Conservation (phyloP, 441 rosid species). For the Eutrema salsugineum region DNA sequence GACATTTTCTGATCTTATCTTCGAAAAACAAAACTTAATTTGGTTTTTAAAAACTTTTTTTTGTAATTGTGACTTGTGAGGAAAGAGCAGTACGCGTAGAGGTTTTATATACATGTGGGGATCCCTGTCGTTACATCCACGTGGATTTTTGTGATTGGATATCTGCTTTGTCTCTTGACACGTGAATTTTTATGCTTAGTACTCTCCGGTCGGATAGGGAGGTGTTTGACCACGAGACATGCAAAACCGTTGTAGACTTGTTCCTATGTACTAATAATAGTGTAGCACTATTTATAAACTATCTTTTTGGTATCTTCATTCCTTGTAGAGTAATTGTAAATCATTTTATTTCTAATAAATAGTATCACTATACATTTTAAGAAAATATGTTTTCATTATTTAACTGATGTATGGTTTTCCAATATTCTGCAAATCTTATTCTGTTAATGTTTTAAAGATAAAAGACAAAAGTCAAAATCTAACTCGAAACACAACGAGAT, state of each 20-base stretch:
- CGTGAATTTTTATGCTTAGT: background rate
- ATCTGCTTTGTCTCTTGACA: background rate
- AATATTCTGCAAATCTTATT: background rate
- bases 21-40: background rate
- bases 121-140: slow-evolving; percentile 1
- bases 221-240: slow-evolving; percentile 17
- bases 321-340: too few species aligned
- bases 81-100: background rate
- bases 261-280: background rate
- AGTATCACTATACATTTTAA: background rate
- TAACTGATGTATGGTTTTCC: background rate
- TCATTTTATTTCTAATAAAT: background rate
- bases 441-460: background rate
- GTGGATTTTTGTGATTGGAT: background rate
- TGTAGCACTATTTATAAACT: background rate
- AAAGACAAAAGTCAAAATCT: too few species aligned
- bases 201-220: slow-evolving; percentile 22
- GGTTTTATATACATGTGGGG: slow-evolving; percentile 25
- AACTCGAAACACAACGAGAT: background rate
- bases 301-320: background rate
- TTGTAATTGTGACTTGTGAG: slow-evolving; percentile 18
- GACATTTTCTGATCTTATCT: slow-evolving; percentile 39
- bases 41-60: background rate
- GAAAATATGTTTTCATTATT: background rate
- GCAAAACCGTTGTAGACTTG: slow-evolving; percentile 17